phyloP scores from a whole-genome alignment of 2,329 filamentous ascomycete species.

The Xylariaceae sp. region DNA sequence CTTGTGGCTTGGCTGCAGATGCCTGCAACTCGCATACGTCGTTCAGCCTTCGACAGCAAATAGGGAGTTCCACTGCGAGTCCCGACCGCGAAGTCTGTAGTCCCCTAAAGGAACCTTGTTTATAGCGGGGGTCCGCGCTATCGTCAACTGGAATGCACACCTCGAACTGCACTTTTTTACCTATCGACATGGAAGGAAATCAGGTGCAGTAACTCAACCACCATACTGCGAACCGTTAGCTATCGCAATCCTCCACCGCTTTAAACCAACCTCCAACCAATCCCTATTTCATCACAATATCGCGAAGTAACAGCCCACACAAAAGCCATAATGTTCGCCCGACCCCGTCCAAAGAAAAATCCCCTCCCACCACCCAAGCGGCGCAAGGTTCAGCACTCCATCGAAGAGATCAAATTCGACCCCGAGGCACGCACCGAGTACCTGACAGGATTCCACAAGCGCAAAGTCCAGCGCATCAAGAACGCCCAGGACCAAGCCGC shows the following conservation, averaged over 20 bases:
- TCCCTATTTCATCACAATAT: background rate
- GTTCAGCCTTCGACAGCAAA: constrained; percentile 6
- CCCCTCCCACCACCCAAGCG: constrained; percentile 64
- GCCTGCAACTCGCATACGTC: constrained; percentile 1
- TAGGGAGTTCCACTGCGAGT: background rate
- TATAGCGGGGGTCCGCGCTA: constrained; percentile 5
- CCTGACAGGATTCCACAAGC: constrained; percentile 94
- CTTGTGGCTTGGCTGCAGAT: constrained; percentile 3
- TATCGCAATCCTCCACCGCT: background rate
- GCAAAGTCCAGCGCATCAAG: constrained; percentile 82
- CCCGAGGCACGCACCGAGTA: constrained; percentile 76
- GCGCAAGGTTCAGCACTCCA: constrained; percentile 56
- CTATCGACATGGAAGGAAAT: background rate
- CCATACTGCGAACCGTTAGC: background rate
- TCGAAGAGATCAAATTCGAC: constrained; percentile 87
- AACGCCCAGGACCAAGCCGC: constrained; percentile 78
- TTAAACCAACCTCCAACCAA: background rate
- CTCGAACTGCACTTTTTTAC: background rate
- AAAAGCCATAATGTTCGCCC: constrained; percentile 46
- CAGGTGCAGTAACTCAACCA: background rate
- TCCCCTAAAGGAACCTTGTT: constrained; percentile 1
- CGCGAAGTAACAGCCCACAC: constrained; percentile 1
- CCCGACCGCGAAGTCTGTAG: constrained; percentile 1
- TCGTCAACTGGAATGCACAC: background rate
- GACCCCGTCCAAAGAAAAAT: constrained; percentile 57